Evolutionary conservation across 129 eudicot species (phyloP), one percentile per base, ranked within the genome.

Genomic region (Helianthus annuus): DNA sequence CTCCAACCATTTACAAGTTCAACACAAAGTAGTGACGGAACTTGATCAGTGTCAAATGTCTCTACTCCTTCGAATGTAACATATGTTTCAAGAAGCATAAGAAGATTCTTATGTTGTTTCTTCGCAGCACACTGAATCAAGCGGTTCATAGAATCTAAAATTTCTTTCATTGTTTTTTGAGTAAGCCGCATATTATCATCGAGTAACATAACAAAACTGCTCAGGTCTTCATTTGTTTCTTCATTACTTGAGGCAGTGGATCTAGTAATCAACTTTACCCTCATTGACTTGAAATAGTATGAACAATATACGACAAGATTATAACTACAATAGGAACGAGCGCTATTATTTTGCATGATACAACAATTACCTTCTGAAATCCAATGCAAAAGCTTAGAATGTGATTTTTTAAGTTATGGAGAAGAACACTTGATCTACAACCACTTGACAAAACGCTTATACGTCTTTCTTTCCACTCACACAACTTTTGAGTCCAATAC

Each of bases 401-500:
- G 1, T 0, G 3, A 3, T 19, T 39, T 53, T 52, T 74, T 4
- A 13, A 39, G 0, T 14, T 19, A 11, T 63, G 11, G 13, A 51
- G 27, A 38, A 17, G 8, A 22, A 24, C 46, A 38, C 71, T 52
- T 74, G 78, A 51, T 16, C 13, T 64, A 12, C 2, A 8, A 0
- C 13, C 17, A 3, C 36, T 32, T 4, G 69, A 51, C 27, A 74
- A 11, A 51, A 19, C 51, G n/a, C 29, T 60, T 63, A 38, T 8
- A 10, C 5, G 55, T 17, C 7, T 19, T 52, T 64, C 64, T 64
- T 74, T 53, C 71, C 78, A 22, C 54, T 22, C 71, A 8, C 3
- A 19, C 17, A 64, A 13, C 29, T 17, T 51, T 39, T 63, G 52
- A 11, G 29, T 64, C 78, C 78, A 64, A 13, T 74, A 74, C 15